A percentile compares a stretch with the other conserved stretches of the same genome.
Conservation (phyloP, 2,329 filamentous ascomycete species). For the Periconia digitata region DNA sequence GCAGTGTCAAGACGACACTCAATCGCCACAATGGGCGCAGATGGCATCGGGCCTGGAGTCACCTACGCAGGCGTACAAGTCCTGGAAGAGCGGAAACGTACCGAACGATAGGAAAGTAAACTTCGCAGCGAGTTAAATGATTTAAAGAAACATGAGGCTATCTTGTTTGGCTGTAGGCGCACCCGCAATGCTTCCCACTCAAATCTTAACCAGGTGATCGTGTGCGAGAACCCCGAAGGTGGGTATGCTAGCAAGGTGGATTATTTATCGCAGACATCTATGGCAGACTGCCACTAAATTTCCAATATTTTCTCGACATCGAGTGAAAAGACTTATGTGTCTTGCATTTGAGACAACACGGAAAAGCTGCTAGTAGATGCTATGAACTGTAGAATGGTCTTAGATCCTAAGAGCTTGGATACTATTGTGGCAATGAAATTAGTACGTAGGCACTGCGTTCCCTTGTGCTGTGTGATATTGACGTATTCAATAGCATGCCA, state of each 20-base stretch:
- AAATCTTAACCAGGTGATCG: conserved; percentile 67
- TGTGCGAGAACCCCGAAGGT: conserved; percentile 68
- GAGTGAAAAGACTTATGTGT: conserved; percentile 61
- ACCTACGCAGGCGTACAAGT: conserved; percentile 65
- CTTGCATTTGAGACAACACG: conserved; percentile 65
- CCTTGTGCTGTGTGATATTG: too few species aligned
- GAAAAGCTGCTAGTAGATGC: conserved; percentile 66
- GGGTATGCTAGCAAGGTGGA: conserved; percentile 68
- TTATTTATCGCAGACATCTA: conserved; percentile 58
- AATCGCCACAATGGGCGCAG: conserved; percentile 60
- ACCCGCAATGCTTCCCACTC: conserved; percentile 56
- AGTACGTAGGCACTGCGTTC: conserved; percentile 17
- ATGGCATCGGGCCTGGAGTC: conserved; percentile 71
- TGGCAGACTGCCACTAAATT: conserved; percentile 67
- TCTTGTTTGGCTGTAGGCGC: conserved; percentile 70
- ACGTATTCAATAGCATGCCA: conserved; percentile 47
- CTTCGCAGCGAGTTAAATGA: conserved; percentile 62
- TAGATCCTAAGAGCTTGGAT: conserved; percentile 61
- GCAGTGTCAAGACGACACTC: conserved; percentile 25
- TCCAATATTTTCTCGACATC: conserved; percentile 63
- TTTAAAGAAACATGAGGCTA: conserved; percentile 63
- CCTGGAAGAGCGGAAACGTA: conserved; percentile 61
- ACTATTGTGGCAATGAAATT: conserved; percentile 67
- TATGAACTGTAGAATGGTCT: conserved; percentile 66
- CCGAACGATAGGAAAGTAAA: conserved; percentile 66